These are phyloP conservation scores for Pyrus bretschneideri DNA, from an alignment of 306 rosid genomes.

Conservation along the genomic window DNA sequence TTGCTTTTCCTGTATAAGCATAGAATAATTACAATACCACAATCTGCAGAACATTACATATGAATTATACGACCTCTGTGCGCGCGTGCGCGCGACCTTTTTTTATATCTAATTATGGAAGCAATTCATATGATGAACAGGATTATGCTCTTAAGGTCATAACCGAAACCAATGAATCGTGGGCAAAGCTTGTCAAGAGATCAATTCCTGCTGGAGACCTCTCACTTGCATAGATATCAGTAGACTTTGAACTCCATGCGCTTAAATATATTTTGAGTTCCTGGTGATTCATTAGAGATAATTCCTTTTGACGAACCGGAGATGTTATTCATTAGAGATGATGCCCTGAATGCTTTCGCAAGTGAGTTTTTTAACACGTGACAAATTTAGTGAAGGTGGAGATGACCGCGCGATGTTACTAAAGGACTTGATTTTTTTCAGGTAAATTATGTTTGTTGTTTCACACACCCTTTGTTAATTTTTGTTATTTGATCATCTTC, in stretches of 20 bases:
- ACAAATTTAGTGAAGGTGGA: no score
- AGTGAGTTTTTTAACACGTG: no score
- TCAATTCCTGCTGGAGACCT: constrained; percentile 73
- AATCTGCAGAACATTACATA: background rate
- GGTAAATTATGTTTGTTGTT: no score
- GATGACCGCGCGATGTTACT: no score
- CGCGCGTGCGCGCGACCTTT: background rate
- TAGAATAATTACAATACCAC: background rate
- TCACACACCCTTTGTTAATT: no score
- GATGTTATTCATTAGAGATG: background rate
- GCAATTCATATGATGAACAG: constrained; percentile 30
- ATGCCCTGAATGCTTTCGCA: no score
- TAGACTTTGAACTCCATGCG: constrained; percentile 5
- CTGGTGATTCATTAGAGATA: constrained; percentile 11
- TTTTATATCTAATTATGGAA: background rate
- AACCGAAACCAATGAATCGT: constrained; percentile 71
- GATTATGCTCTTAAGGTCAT: constrained; percentile 77
- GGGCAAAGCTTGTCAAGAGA: constrained; percentile 86
- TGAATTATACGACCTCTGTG: background rate
- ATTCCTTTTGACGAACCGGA: background rate
- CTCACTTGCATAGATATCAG: constrained; percentile 50
- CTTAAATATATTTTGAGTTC: background rate
- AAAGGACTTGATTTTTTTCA: no score
- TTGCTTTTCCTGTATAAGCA: background rate
- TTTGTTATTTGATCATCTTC: no score